These are phyloP conservation scores for Ormosia semicastrata DNA, from an alignment of 306 rosid species.

Conservation along the genomic window DNA sequence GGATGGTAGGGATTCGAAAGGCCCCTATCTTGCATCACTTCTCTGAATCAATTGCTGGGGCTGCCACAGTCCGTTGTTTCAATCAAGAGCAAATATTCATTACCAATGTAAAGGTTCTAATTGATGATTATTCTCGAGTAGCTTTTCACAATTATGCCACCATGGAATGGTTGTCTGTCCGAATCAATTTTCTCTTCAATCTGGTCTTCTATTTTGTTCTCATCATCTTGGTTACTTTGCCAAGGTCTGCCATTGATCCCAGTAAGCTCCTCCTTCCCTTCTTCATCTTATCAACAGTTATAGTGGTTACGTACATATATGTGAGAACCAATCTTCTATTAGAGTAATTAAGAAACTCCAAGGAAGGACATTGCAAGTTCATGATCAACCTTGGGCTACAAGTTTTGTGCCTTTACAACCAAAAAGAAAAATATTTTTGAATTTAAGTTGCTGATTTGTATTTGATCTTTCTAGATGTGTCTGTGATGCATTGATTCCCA, in stretches of 20 bases:
- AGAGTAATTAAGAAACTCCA: background rate
- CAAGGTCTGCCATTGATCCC: slow-evolving; percentile 70
- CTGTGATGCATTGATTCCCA: background rate
- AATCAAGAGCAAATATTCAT: slow-evolving; percentile 62
- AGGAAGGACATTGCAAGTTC: background rate
- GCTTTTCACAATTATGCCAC: slow-evolving; percentile 76
- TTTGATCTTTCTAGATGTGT: background rate
- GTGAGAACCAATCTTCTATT: background rate
- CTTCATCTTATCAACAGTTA: background rate
- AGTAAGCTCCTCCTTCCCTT: slow-evolving; percentile 46
- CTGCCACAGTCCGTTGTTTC: slow-evolving; percentile 69
- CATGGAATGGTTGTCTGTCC: slow-evolving; percentile 84
- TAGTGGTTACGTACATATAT: background rate
- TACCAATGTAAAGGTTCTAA: slow-evolving; percentile 40
- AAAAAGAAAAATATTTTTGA: background rate
- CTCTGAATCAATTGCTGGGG: slow-evolving; percentile 71
- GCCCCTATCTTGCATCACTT: slow-evolving; percentile 85
- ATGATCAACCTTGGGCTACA: too few relatives aligned
- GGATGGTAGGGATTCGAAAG: slow-evolving; percentile 83
- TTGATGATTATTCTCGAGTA: slow-evolving; percentile 71
- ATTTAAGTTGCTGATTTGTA: background rate
- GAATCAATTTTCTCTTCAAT: slow-evolving; percentile 79
- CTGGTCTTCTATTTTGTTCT: slow-evolving; percentile 64
- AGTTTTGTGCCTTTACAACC: background rate
- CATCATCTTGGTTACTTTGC: slow-evolving; percentile 62